These are phyloP conservation scores for Tricholoma furcatifolium DNA, from an alignment of 768 basidiomycete genomes.

Conservation along the genomic window DNA sequence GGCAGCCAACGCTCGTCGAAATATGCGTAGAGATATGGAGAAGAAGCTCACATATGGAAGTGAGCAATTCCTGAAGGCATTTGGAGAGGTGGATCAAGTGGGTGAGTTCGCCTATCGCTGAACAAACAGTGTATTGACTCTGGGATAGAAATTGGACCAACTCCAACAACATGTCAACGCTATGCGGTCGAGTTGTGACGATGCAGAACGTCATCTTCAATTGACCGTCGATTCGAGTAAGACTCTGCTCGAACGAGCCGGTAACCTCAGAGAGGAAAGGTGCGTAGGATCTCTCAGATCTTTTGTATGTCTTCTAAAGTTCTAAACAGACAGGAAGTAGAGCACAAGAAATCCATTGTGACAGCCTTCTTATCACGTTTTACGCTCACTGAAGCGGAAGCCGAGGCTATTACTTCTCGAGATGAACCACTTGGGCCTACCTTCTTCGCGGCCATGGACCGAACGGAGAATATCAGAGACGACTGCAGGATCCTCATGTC, in stretches of 20 bases:
- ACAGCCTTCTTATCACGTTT: slow-evolving; percentile 81
- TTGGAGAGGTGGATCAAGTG: slow-evolving; percentile 90
- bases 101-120: slow-evolving; percentile 29
- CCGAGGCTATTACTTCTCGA: slow-evolving; percentile 71
- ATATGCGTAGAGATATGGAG: slow-evolving; percentile 84
- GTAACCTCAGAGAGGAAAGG: slow-evolving; percentile 73
- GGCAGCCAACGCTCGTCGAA: slow-evolving; percentile 73
- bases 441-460: slow-evolving; percentile 88
- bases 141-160: slow-evolving; percentile 73
- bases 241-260: slow-evolving; percentile 79
- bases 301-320: not conserved
- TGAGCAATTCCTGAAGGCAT: slow-evolving; percentile 76
- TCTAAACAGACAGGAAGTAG: slow-evolving; percentile 57
- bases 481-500: slow-evolving; percentile 88
- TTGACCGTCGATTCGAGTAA: slow-evolving; percentile 77
- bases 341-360: slow-evolving; percentile 72
- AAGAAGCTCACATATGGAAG: slow-evolving; percentile 79
- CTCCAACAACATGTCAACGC: slow-evolving; percentile 73
- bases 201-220: slow-evolving; percentile 75
- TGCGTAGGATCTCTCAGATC: slow-evolving; percentile 26
- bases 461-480: slow-evolving; percentile 74
- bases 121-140: slow-evolving; percentile 4
- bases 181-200: slow-evolving; percentile 83
- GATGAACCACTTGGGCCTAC: slow-evolving; percentile 70
- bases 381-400: slow-evolving; percentile 74